Conservation (phyloP, 2,329 filamentous ascomycete species). For the Penicillium sp. region DNA sequence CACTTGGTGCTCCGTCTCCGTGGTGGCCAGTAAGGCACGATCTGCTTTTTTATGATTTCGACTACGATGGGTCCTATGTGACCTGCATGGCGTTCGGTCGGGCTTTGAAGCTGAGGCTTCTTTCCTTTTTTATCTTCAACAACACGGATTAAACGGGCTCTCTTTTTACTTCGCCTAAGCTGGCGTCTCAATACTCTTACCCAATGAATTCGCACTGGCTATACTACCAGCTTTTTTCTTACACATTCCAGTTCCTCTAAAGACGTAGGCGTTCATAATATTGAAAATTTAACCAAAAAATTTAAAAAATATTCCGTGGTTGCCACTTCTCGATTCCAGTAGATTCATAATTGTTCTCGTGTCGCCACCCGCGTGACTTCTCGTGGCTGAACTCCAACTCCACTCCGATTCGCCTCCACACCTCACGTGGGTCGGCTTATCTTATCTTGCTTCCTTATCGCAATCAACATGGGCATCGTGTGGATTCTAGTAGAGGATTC, state of each 20-base stretch:
- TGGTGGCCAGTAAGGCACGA: constrained; percentile 42
- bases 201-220: constrained; percentile 7
- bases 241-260: neutral
- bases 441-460: constrained; percentile 1
- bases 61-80: constrained; percentile 29
- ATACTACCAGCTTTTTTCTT: neutral
- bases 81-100: constrained; percentile 41
- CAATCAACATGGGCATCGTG: neutral
- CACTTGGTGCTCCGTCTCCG: constrained; percentile 56
- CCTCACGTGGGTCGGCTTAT: neutral
- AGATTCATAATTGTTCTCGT: neutral
- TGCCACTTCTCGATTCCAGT: neutral
- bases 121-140: constrained; percentile 7
- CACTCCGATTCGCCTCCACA: neutral
- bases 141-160: constrained; percentile 7
- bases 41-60: constrained; percentile 15
- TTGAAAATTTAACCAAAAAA: too few species aligned
- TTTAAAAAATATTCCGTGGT: neutral
- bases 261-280: neutral
- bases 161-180: constrained; percentile 3
- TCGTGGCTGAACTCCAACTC: neutral
- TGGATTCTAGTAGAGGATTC: too few species aligned
- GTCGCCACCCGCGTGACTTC: neutral
- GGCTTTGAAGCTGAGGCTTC: constrained; percentile 29
- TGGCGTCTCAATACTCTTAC: constrained; percentile 5